phyloP scores from a whole-genome alignment of 768 basidiomycete species.

The Boletus sp. region DNA sequence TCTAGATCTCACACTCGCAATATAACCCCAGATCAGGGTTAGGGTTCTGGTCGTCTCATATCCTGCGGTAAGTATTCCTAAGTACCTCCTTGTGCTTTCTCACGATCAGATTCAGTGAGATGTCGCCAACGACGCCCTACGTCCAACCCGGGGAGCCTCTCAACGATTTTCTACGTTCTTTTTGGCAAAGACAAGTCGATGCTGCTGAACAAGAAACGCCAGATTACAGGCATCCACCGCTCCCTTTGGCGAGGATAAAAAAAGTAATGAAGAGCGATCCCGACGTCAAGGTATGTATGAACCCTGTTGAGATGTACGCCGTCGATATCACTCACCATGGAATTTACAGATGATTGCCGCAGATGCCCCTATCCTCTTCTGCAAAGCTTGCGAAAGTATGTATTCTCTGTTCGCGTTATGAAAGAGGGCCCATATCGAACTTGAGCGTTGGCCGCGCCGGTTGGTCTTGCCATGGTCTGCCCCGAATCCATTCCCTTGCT shows the following conservation, averaged over 20 bases:
- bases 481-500: not conserved
- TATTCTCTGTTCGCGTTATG: slow-evolving; percentile 16
- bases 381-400: slow-evolving; percentile 98
- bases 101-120: slow-evolving; percentile 21
- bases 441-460: slow-evolving; percentile 2
- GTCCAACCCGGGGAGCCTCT: slow-evolving; percentile 86
- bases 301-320: not conserved
- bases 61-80: no score
- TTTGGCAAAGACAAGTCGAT: slow-evolving; percentile 90
- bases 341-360: slow-evolving; percentile 89
- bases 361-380: slow-evolving; percentile 94
- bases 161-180: slow-evolving; percentile 78
- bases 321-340: slow-evolving; percentile 1
- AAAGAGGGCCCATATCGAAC: not conserved
- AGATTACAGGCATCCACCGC: slow-evolving; percentile 82
- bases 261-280: slow-evolving; percentile 99
- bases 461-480: not conserved
- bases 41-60: slow-evolving; percentile 16
- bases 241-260: slow-evolving; percentile 95
- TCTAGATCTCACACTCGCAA: no score
- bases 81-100: slow-evolving; percentile 3
- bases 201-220: slow-evolving; percentile 85
- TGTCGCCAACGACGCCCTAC: slow-evolving; percentile 50
- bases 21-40: slow-evolving; percentile 26
- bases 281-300: slow-evolving; percentile 79